These are phyloP conservation scores for Oemleria cerasiformis DNA, from an alignment of 306 rosid species.

Conservation along the genomic window DNA sequence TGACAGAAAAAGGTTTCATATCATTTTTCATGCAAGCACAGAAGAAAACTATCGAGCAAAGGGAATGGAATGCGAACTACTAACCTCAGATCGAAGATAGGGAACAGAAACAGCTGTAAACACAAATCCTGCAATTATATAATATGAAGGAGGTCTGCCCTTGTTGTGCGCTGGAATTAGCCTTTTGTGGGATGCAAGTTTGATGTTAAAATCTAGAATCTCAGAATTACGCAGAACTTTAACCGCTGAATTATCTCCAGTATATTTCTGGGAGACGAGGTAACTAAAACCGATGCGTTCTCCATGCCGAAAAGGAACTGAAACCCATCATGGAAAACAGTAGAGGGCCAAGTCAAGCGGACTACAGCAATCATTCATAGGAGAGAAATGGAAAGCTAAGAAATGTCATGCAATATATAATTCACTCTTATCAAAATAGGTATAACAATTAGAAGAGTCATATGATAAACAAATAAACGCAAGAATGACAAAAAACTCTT, in stretches of 20 bases:
- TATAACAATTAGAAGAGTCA: neutral
- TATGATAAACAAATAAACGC: neutral
- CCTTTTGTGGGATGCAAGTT: constrained; percentile 64
- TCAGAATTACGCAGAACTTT: constrained; percentile 65
- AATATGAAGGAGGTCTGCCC: constrained; percentile 93
- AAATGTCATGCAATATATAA: neutral
- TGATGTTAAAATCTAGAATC: constrained; percentile 51
- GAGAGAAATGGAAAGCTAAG: neutral
- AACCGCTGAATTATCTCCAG: constrained; percentile 53
- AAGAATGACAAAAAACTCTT: neutral
- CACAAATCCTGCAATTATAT: constrained; percentile 91
- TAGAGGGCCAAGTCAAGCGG: neutral
- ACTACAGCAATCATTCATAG: constrained; percentile 9
- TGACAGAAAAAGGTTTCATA: neutral
- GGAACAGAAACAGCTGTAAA: constrained; percentile 86
- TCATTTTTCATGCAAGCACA: neutral
- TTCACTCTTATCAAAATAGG: neutral
- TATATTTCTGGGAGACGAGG: constrained; percentile 50
- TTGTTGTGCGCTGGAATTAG: constrained; percentile 88
- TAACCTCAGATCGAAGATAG: constrained; percentile 96
- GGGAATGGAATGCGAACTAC: constrained; percentile 13
- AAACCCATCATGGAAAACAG: constrained; percentile 15
- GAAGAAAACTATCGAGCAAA: neutral
- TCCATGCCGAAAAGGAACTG: constrained; percentile 82
- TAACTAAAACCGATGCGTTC: constrained; percentile 94